Conservation (phyloP, 306 rosid species). For the Adenanthera pavonina region DNA sequence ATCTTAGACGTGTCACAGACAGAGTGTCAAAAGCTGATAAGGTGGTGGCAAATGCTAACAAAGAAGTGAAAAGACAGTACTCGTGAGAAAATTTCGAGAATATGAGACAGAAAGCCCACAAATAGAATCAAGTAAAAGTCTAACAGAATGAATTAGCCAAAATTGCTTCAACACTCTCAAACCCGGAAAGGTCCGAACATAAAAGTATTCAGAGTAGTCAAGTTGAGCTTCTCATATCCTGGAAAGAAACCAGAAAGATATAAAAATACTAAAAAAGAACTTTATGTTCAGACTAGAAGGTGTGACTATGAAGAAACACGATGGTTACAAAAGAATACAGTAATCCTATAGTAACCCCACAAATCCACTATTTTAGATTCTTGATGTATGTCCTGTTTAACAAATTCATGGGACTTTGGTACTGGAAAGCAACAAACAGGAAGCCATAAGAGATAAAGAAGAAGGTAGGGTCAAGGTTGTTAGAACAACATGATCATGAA, state of each 20-base stretch:
- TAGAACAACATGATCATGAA: slow-evolving; percentile 21
- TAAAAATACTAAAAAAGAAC: neutral
- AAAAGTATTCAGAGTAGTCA: neutral
- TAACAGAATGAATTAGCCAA: neutral
- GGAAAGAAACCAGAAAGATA: neutral
- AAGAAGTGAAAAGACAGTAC: slow-evolving; percentile 7
- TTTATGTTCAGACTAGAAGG: neutral
- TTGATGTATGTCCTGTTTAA: slow-evolving; percentile 14
- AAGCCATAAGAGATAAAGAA: neutral
- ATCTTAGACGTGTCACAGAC: neutral
- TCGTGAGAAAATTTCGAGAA: neutral
- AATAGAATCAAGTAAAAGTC: neutral
- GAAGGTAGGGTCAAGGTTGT: slow-evolving; percentile 32
- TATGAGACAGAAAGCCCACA: neutral
- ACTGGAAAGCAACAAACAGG: neutral
- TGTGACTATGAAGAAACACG: neutral
- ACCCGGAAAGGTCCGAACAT: neutral
- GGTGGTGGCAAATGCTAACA: neutral
- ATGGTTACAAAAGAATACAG: neutral
- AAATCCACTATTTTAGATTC: neutral
- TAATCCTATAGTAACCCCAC: slow-evolving; percentile 2
- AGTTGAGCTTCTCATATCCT: neutral
- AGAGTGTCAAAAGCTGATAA: neutral
- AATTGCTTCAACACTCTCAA: neutral
- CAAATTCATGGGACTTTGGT: slow-evolving; percentile 21